Evolutionary conservation across 768 basidiomycete species (phyloP).

Genomic region (Rhodotorula babjevae): DNA sequence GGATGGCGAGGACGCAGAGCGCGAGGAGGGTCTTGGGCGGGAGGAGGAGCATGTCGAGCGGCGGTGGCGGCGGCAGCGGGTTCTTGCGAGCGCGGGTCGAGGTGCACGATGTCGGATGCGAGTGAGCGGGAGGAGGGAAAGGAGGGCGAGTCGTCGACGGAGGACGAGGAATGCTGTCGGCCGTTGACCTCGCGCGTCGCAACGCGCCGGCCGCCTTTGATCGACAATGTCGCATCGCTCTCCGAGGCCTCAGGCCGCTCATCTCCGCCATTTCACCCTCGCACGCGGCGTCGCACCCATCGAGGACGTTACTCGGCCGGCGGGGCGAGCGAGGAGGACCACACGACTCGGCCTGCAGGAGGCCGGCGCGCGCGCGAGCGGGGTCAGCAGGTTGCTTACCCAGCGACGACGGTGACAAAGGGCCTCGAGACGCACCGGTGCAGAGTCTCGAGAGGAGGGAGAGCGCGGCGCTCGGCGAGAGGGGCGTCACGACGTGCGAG

Average conservation of each 20-base stretch:
- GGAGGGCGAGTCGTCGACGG: too few species aligned
- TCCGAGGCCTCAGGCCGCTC: too few species aligned
- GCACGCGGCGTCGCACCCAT: too few species aligned
- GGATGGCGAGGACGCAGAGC: conserved; percentile 2
- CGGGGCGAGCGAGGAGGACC: not conserved
- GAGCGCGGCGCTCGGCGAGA: conserved; percentile 2
- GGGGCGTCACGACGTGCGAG: not conserved
- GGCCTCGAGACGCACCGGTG: not conserved
- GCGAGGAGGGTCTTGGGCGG: conserved; percentile 1
- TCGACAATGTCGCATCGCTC: too few species aligned
- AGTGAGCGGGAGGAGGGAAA: not conserved
- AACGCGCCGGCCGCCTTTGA: too few species aligned
- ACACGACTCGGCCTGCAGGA: not conserved
- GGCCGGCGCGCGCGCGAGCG: not conserved
- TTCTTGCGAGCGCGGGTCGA: not conserved
- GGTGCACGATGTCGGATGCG: not conserved
- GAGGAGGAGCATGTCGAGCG: not conserved
- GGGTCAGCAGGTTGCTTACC: too few species aligned
- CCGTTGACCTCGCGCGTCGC: too few species aligned
- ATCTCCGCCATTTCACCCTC: too few species aligned
- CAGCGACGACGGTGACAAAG: not conserved
- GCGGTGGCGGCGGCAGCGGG: not conserved
- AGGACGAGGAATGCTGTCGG: too few species aligned
- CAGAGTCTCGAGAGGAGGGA: not conserved
- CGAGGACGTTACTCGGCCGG: not conserved